These are phyloP conservation scores for Verbena officinalis DNA, from an alignment of 257 asterid genomes.

Conservation along the genomic window DNA sequence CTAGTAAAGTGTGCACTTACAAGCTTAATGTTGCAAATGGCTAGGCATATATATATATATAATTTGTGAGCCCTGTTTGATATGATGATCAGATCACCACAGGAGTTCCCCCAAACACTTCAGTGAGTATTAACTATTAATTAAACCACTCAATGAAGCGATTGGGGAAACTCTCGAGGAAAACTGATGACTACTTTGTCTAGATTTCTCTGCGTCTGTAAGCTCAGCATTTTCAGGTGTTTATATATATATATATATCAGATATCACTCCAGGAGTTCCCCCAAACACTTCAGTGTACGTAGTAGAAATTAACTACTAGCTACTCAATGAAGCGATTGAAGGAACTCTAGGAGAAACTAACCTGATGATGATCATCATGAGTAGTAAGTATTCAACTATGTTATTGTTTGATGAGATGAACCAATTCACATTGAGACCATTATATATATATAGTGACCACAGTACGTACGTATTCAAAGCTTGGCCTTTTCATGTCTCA, in stretches of 20 bases:
- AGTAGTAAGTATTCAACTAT: too few species aligned
- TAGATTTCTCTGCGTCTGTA: background rate
- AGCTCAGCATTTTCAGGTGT: background rate
- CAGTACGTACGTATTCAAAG: background rate
- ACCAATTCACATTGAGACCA: background rate
- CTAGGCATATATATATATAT: too few species aligned
- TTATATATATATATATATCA: background rate
- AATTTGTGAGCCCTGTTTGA: background rate
- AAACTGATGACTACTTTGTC: conserved; percentile 16
- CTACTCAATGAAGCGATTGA: conserved; percentile 46
- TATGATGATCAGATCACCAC: conserved; percentile 33
- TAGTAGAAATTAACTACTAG: background rate
- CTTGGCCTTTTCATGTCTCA: background rate
- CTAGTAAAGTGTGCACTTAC: too few species aligned
- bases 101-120: conserved; percentile 69
- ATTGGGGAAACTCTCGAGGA: conserved; percentile 30
- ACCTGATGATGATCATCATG: conserved; percentile 32
- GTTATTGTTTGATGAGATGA: conserved; percentile 16
- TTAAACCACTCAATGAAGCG: conserved; percentile 42
- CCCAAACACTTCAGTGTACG: conserved; percentile 48
- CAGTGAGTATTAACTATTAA: conserved; percentile 27
- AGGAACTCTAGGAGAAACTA: conserved; percentile 53
- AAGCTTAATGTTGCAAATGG: too few species aligned
- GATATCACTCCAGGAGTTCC: conserved; percentile 40
- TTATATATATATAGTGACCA: conserved; percentile 18